Conservation (phyloP, 2,329 filamentous ascomycete species). For the Dactylellina cionopaga region DNA sequence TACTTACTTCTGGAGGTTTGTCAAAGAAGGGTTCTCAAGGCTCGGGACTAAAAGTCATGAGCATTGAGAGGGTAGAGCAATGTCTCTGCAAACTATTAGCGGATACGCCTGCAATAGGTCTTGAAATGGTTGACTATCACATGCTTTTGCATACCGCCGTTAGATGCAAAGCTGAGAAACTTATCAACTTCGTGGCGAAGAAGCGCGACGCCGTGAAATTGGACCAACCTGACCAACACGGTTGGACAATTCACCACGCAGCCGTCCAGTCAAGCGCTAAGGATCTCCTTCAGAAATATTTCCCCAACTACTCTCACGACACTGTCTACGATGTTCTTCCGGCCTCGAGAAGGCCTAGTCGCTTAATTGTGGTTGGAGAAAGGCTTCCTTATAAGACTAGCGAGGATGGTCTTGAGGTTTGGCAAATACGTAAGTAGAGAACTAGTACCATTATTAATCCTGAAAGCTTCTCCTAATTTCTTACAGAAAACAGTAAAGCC, state of each 20-base stretch:
- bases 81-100: background rate
- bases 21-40: too few species aligned
- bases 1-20: background rate
- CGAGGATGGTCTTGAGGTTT: background rate
- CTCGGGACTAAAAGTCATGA: too few species aligned
- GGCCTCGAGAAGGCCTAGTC: background rate
- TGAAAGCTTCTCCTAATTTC: too few species aligned
- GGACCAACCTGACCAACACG: background rate
- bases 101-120: background rate
- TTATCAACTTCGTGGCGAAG: background rate
- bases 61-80: background rate
- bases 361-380: background rate
- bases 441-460: background rate
- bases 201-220: background rate
- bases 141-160: background rate
- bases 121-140: background rate
- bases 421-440: background rate
- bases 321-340: background rate
- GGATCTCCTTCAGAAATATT: background rate
- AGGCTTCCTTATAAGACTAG: background rate
- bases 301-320: background rate
- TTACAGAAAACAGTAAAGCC: background rate
- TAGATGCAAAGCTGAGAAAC: background rate
- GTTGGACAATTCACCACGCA: background rate
- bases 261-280: background rate